Percentiles rank a stretch among this genome's conserved stretches.
These are phyloP conservation scores for Mycena vulgaris DNA, from an alignment of 768 basidiomycete genomes.

Conservation along the genomic window DNA sequence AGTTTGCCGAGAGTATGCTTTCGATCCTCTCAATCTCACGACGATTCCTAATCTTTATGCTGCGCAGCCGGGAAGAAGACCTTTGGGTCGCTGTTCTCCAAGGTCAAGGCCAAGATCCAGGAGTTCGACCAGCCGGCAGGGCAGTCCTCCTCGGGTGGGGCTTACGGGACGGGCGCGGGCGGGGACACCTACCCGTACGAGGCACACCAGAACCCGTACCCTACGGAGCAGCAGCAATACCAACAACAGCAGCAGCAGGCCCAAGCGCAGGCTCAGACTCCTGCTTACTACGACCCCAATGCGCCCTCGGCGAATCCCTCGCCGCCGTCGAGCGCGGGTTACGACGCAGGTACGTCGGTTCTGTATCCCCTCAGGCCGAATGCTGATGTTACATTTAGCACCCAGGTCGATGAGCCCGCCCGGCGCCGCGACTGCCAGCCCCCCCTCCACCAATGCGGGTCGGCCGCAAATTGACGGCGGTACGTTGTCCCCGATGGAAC, in stretches of 20 bases:
- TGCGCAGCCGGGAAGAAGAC: conserved; percentile 82
- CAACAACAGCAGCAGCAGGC: conserved; percentile 33
- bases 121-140: conserved; percentile 74
- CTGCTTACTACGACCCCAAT: conserved; percentile 56
- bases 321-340: conserved; percentile 26
- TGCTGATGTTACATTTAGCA: neutral
- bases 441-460: conserved; percentile 42
- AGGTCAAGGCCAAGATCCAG: conserved; percentile 88
- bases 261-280: conserved; percentile 39
- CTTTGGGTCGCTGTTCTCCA: conserved; percentile 77
- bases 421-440: conserved; percentile 22
- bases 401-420: conserved; percentile 1
- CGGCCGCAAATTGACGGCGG: conserved; percentile 51
- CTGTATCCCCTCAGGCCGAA: too few relatives aligned
- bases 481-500: conserved; percentile 30
- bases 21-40: neutral
- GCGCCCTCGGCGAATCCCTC: conserved; percentile 10
- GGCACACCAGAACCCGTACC: conserved; percentile 27
- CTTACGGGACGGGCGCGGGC: conserved; percentile 23
- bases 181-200: conserved; percentile 43
- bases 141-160: conserved; percentile 14
- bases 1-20: conserved; percentile 83
- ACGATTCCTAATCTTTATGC: neutral
- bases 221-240: conserved; percentile 24
- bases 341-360: conserved; percentile 22